phyloP scores from a whole-genome alignment of 2,329 filamentous ascomycete genomes.

The Trichoderma atrobrunneum region DNA sequence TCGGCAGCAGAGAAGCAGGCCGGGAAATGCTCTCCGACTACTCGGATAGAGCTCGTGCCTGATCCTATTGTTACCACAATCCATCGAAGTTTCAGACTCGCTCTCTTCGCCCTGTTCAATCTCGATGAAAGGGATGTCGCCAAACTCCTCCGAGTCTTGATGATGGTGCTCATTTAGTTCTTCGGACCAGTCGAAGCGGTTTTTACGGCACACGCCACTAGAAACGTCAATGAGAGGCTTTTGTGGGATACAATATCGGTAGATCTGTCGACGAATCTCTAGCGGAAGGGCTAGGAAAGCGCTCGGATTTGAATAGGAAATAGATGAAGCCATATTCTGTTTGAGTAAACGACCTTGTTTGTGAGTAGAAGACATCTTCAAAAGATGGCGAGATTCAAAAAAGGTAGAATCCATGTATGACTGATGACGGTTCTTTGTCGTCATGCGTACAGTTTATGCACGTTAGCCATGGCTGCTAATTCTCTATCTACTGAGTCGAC shows the following conservation, averaged over 20 bases:
- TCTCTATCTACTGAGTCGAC: not conserved
- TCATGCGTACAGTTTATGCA: not conserved
- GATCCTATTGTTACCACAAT: not conserved
- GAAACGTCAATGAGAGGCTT: not conserved
- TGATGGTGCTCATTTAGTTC: not conserved
- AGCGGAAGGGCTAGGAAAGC: not conserved
- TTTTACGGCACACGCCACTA: not conserved
- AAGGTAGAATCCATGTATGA: too few species aligned
- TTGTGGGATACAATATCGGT: not conserved
- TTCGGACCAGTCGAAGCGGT: not conserved
- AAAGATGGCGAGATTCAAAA: not conserved
- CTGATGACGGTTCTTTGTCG: not conserved
- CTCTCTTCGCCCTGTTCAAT: not conserved
- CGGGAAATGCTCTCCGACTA: not conserved
- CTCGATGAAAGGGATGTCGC: not conserved
- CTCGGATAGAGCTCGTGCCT: not conserved
- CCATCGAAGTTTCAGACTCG: not conserved
- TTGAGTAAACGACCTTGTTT: not conserved
- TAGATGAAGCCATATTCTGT: not conserved
- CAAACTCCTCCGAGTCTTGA: not conserved
- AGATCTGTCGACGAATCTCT: not conserved
- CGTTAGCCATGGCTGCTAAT: not conserved
- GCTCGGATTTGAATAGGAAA: not conserved
- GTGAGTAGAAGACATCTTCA: not conserved
- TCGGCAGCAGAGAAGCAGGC: not conserved